Evolutionary conservation across 805 yeast genomes (phyloP).

Genomic region (Teunomyces atbi): DNA sequence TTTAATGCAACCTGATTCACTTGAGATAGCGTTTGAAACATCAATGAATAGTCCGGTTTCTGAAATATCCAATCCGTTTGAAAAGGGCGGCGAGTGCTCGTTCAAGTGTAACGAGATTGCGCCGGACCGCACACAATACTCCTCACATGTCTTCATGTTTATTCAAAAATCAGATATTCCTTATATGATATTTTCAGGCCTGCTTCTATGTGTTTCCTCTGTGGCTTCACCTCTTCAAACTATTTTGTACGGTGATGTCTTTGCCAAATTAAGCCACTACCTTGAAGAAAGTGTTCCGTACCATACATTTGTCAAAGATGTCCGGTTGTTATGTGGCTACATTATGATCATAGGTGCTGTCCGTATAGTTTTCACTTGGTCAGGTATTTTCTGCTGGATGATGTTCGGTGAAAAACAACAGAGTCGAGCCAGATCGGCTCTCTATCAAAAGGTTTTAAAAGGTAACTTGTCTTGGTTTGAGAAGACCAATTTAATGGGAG

Average conservation of each 20-base stretch:
- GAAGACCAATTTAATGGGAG: slow-evolving; percentile 57
- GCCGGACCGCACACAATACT: neutral
- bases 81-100: neutral
- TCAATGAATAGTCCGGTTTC: neutral
- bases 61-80: slow-evolving; percentile 1
- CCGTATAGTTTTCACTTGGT: slow-evolving; percentile 43
- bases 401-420: slow-evolving; percentile 71
- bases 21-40: neutral
- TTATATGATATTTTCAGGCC: slow-evolving; percentile 16
- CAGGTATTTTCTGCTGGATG: slow-evolving; percentile 62
- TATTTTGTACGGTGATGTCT: slow-evolving; percentile 63
- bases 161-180: slow-evolving; percentile 21
- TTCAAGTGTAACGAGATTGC: neutral
- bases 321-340: slow-evolving; percentile 26
- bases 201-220: slow-evolving; percentile 51
- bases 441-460: slow-evolving; percentile 46
- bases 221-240: slow-evolving; percentile 60
- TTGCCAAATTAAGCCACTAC: slow-evolving; percentile 34
- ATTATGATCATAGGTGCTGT: slow-evolving; percentile 34
- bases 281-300: slow-evolving; percentile 26
- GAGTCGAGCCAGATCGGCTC: slow-evolving; percentile 45
- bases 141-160: slow-evolving; percentile 20
- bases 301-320: slow-evolving; percentile 26
- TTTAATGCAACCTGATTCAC: neutral
- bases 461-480: slow-evolving; percentile 66